Percentiles rank a stretch among this genome's conserved stretches.
Conservation (phyloP, 106 monocot species). For the Dendrobium chrysotoxum region DNA sequence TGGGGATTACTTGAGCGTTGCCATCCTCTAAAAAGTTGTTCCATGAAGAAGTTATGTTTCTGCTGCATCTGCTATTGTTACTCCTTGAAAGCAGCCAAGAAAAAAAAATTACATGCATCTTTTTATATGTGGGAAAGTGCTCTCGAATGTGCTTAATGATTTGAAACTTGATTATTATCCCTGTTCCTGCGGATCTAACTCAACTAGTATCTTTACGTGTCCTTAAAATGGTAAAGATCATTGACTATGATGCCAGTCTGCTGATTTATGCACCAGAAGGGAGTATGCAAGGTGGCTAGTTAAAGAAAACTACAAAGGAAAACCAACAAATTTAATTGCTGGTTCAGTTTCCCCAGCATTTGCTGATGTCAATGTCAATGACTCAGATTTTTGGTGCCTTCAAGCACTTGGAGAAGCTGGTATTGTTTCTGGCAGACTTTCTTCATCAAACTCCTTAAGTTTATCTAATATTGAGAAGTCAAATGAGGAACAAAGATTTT, state of each 20-base stretch:
- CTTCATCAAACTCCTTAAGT: conserved; percentile 7
- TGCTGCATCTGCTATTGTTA: background rate
- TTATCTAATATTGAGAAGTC: conserved; percentile 11
- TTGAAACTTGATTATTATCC: background rate
- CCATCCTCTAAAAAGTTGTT: conserved; percentile 26
- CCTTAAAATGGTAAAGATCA: no score
- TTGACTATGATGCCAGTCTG: no score
- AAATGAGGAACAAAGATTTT: conserved; percentile 9
- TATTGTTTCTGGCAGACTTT: conserved; percentile 65
- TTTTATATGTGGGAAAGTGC: background rate
- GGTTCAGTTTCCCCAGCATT: conserved; percentile 47
- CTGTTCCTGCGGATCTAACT: no score
- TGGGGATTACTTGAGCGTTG: conserved; percentile 64
- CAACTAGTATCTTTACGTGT: no score
- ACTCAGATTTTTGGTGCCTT: conserved; percentile 80
- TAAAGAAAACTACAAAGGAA: no score
- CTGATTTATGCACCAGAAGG: no score
- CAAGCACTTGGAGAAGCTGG: conserved; percentile 92
- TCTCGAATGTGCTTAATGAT: background rate
- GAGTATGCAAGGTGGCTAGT: no score
- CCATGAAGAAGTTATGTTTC: background rate
- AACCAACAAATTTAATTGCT: conserved; percentile 26
- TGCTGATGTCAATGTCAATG: conserved; percentile 66
- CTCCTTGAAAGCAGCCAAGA: background rate
- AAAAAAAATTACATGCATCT: background rate